Conservation (phyloP, 345 rosid genomes). For the Aethionema arabicum region DNA sequence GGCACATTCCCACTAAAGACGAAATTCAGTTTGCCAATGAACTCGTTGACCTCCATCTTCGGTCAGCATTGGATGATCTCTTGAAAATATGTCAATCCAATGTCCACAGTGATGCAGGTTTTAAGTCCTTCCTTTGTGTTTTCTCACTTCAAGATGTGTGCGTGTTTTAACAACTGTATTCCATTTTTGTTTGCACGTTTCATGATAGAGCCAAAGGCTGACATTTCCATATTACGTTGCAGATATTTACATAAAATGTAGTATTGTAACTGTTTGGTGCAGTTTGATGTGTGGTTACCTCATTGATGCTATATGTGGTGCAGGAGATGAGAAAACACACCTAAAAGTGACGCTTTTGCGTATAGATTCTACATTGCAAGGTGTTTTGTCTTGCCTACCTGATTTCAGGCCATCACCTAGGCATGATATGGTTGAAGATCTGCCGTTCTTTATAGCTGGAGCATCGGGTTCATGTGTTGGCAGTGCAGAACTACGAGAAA, state of each 20-base stretch:
- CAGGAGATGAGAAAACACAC: constrained; percentile 97
- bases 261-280: constrained; percentile 21
- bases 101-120: constrained; percentile 84
- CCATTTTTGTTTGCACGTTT: constrained; percentile 13
- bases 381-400: constrained; percentile 97
- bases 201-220: constrained; percentile 24
- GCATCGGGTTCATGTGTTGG: constrained; percentile 92
- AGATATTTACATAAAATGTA: constrained; percentile 2
- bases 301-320: constrained; percentile 36
- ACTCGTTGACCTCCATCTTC: constrained; percentile 82
- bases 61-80: constrained; percentile 85
- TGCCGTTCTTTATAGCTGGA: constrained; percentile 88
- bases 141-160: constrained; percentile 13
- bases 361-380: constrained; percentile 92
- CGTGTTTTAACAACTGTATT: not conserved
- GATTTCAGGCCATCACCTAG: constrained; percentile 85
- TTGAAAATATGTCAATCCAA: constrained; percentile 72
- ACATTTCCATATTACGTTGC: constrained; percentile 19
- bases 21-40: constrained; percentile 97
- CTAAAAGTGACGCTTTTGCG: constrained; percentile 98
- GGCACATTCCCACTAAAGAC: constrained; percentile 86
- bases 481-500: constrained; percentile 75
- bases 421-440: constrained; percentile 57
- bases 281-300: constrained; percentile 20
- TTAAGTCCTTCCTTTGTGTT: constrained; percentile 16